Evolutionary conservation across 2,329 filamentous ascomycete species (phyloP), one percentile per base, ranked within the genome.

Genomic region (Harringtonia lauricola): DNA sequence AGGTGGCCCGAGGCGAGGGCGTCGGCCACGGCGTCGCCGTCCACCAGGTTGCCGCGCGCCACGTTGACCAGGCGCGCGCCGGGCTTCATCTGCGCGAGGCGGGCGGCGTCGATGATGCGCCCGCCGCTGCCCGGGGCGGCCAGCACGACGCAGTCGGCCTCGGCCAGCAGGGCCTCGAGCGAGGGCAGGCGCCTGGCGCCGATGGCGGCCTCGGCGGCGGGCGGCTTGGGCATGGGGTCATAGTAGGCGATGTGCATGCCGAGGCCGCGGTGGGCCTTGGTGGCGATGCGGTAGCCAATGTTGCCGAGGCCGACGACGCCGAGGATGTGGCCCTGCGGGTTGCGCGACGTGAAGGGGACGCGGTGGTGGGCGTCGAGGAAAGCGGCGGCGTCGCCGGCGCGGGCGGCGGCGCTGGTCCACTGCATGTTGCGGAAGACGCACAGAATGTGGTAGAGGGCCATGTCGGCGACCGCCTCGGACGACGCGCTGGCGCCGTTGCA

Each of bases 401-500:
- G 46, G 0, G 79, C 79, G 2, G 79, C 75, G 3, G 66, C 56
- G 41, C 75, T 70, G 49, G 73, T 80, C 74, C 80, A 85, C 2
- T 75, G 68, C 13, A 87, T 70, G 37, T 76, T 70, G 41, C 83
- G 78, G 64, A 86, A 87, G 14, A 75, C 78, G 9, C 74, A 73
- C 40, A 88, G 72, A 51, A 87, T 74, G 52, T 83, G 71, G 54
- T 78, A 79, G 34, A 85, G 67, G 17, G 80, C 76, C 48, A 83
- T 76, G 58, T 87, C 83, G 41, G 82, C 81, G 2, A 86, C 82
- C 7, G 81, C 76, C 55, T 86, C 83, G 7, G 79, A 79, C 31
- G 80, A 81, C 0, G 83, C 81, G 2, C 76, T 71, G 3, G 81
- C 81, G 4, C 76, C 74, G 61, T 87, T 86, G 67, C 82, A 86